Conservation (phyloP, 768 basidiomycete genomes). For the Russula olivacea region DNA sequence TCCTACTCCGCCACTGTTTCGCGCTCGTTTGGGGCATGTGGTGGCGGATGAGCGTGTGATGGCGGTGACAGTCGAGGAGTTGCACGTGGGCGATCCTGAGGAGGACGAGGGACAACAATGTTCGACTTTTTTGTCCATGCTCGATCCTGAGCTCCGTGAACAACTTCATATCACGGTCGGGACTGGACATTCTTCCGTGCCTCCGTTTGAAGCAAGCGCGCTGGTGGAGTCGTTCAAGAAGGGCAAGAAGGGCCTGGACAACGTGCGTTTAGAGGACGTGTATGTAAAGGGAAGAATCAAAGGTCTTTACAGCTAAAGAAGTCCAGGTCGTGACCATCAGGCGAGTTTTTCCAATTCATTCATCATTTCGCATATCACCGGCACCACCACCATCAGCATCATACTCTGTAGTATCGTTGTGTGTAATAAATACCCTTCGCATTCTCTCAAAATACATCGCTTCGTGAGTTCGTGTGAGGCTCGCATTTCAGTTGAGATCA, state of each 20-base stretch:
- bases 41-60: slow-evolving; percentile 78
- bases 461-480: too few relatives aligned
- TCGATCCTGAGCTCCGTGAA: slow-evolving; percentile 44
- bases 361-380: not conserved
- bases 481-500: too few relatives aligned
- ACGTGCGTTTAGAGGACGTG: slow-evolving; percentile 31
- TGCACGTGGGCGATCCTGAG: slow-evolving; percentile 37
- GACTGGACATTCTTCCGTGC: slow-evolving; percentile 46
- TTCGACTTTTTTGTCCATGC: slow-evolving; percentile 40
- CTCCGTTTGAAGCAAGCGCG: slow-evolving; percentile 61
- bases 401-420: not conserved
- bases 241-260: slow-evolving; percentile 32
- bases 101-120: slow-evolving; percentile 35
- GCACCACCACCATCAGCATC: too few relatives aligned
- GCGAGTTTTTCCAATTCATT: not conserved
- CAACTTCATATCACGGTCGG: slow-evolving; percentile 86
- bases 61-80: slow-evolving; percentile 64
- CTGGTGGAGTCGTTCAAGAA: slow-evolving; percentile 54
- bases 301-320: slow-evolving; percentile 20
- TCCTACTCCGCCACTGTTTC: slow-evolving; percentile 47
- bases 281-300: slow-evolving; percentile 32
- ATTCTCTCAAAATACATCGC: too few relatives aligned
- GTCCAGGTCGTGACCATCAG: not conserved
- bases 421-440: not conserved
- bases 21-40: slow-evolving; percentile 53